phyloP scores from a whole-genome alignment of 345 rosid species.

The Lepidium sativum region DNA sequence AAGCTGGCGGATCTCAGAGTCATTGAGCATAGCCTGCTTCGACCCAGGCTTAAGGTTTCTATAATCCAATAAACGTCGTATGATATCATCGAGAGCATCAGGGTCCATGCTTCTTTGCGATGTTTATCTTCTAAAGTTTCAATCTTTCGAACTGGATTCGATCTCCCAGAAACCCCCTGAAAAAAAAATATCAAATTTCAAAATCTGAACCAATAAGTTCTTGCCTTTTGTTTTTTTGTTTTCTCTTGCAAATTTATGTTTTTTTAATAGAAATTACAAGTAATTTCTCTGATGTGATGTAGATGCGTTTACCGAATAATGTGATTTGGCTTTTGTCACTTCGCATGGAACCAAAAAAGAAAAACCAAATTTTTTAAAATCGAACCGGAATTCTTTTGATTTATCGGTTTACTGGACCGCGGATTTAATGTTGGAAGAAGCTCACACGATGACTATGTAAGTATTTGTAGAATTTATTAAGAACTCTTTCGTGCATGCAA shows the following conservation, averaged over 20 bases:
- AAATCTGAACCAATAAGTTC: not conserved
- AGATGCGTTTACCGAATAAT: constrained; percentile 3
- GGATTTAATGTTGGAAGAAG: too few species aligned
- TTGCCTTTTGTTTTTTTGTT: not conserved
- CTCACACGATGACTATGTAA: not conserved
- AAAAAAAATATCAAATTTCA: not conserved
- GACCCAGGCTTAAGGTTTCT: constrained; percentile 20
- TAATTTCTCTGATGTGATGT: not conserved
- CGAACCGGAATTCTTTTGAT: not conserved
- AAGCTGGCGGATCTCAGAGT: constrained; percentile 73
- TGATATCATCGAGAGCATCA: constrained; percentile 19
- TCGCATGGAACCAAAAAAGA: not conserved
- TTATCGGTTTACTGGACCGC: not conserved
- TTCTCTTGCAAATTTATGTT: not conserved
- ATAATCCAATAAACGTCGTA: constrained; percentile 14
- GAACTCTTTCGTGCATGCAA: constrained; percentile 6
- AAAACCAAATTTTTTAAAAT: not conserved
- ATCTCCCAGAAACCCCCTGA: not conserved
- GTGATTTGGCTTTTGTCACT: not conserved
- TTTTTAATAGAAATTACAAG: not conserved
- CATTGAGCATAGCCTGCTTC: constrained; percentile 67
- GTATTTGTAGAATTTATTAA: not conserved
- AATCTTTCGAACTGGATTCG: constrained; percentile 9
- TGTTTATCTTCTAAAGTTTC: not conserved
- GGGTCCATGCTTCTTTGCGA: constrained; percentile 23